These are phyloP conservation scores for Phytopythium boreale DNA, from an alignment of 352 stramenopile species.

Conservation along the genomic window DNA sequence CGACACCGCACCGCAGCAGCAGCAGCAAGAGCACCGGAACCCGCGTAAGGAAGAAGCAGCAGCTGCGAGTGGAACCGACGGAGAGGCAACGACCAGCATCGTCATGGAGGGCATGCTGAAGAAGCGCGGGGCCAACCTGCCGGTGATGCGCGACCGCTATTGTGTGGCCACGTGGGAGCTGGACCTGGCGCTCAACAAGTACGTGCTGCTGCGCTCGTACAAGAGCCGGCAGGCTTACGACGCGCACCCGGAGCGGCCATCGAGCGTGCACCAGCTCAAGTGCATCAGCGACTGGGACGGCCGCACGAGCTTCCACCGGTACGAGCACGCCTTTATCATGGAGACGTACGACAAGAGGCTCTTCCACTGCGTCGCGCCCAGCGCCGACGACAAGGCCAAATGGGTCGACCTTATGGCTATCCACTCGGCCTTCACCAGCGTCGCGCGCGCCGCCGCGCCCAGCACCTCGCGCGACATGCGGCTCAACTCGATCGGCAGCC, in stretches of 20 bases:
- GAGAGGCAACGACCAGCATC: neutral
- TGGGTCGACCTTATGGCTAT: conserved; percentile 65
- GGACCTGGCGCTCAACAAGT: conserved; percentile 40
- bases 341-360: conserved; percentile 73
- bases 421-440: conserved; percentile 23
- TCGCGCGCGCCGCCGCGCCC: conserved; percentile 8
- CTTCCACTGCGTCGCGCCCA: conserved; percentile 68
- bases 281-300: conserved; percentile 77
- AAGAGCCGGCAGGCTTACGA: conserved; percentile 48
- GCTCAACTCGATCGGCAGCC: conserved; percentile 20
- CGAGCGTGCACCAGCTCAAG: conserved; percentile 60
- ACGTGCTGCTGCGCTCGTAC: conserved; percentile 72
- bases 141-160: conserved; percentile 81
- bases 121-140: conserved; percentile 65
- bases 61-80: too few relatives aligned
- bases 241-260: conserved; percentile 42
- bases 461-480: conserved; percentile 14
- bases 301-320: conserved; percentile 71
- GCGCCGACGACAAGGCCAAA: conserved; percentile 40
- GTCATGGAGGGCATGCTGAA: conserved; percentile 71
- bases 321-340: conserved; percentile 68
- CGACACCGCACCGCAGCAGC: neutral
- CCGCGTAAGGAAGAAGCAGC: too few relatives aligned
- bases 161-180: conserved; percentile 73
- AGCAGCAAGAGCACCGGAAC: neutral